A percentile compares a stretch with the other conserved stretches of the same genome.
Evolutionary conservation across 129 eudicot species (phyloP).

Genomic region (Helianthus annuus): HanXRQr2.0-SUNRISE NC_035444.2:12760289-12760788

Average conservation of each 20-base stretch:
- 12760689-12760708: too few species aligned
- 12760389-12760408: constrained; percentile 90
- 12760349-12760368: constrained; percentile 92
- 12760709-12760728: too few species aligned
- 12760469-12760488: constrained; percentile 96
- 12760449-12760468: constrained; percentile 98
- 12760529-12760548: constrained; percentile 1
- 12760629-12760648: neutral
- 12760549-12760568: neutral
- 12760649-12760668: too few species aligned
- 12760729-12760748: too few species aligned
- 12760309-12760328: neutral
- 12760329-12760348: constrained; percentile 49
- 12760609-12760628: neutral
- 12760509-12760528: neutral
- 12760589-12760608: neutral
- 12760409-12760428: constrained; percentile 71
- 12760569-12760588: neutral
- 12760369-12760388: constrained; percentile 87
- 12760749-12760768: too few species aligned
- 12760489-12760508: constrained; percentile 53
- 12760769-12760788: too few species aligned
- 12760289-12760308: neutral
- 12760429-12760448: constrained; percentile 91
- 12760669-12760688: too few species aligned